phyloP scores from a whole-genome alignment of 129 eudicot genomes.

The Kitagawia praeruptora region DNA sequence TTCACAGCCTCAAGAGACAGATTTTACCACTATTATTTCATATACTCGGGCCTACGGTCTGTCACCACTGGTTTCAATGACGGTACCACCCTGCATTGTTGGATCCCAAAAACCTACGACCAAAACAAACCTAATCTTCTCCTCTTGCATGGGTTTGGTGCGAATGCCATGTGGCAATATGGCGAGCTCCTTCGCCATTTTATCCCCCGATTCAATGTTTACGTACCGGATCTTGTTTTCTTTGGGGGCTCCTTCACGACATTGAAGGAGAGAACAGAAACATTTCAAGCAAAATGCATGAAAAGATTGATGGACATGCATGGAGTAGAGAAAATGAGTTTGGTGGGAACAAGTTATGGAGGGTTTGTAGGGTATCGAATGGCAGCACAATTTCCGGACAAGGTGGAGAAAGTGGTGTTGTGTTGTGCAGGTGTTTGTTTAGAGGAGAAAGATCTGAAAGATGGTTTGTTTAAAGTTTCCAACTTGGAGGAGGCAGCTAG shows the following conservation, averaged over 20 bases:
- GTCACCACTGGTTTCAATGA: slow-evolving; percentile 56
- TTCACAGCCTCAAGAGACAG: slow-evolving; percentile 37
- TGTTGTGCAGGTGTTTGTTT: slow-evolving; percentile 77
- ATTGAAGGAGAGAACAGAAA: slow-evolving; percentile 57
- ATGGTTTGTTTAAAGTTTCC: slow-evolving; percentile 66
- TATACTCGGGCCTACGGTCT: slow-evolving; percentile 55
- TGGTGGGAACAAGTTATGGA: slow-evolving; percentile 85
- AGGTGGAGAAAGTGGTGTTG: slow-evolving; percentile 69
- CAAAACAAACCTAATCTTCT: slow-evolving; percentile 49
- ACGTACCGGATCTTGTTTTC: slow-evolving; percentile 80
- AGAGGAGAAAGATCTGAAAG: slow-evolving; percentile 68
- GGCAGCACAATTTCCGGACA: slow-evolving; percentile 52
- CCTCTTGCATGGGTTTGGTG: slow-evolving; percentile 79
- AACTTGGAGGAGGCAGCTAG: slow-evolving; percentile 62
- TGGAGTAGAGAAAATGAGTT: slow-evolving; percentile 35
- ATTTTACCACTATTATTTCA: slow-evolving; percentile 32
- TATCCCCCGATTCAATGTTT: slow-evolving; percentile 53
- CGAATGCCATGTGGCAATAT: slow-evolving; percentile 87
- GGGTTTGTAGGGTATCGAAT: slow-evolving; percentile 81
- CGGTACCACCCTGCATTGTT: slow-evolving; percentile 74
- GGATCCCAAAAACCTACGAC: slow-evolving; percentile 58
- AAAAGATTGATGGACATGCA: slow-evolving; percentile 52
- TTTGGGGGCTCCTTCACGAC: slow-evolving; percentile 70
- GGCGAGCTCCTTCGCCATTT: slow-evolving; percentile 32
- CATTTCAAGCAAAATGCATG: slow-evolving; percentile 83